Percentiles rank a stretch among this genome's conserved stretches.
These are phyloP conservation scores for Fusarium sp. DNA, from an alignment of 2,329 filamentous ascomycete species.

Conservation along the genomic window DNA sequence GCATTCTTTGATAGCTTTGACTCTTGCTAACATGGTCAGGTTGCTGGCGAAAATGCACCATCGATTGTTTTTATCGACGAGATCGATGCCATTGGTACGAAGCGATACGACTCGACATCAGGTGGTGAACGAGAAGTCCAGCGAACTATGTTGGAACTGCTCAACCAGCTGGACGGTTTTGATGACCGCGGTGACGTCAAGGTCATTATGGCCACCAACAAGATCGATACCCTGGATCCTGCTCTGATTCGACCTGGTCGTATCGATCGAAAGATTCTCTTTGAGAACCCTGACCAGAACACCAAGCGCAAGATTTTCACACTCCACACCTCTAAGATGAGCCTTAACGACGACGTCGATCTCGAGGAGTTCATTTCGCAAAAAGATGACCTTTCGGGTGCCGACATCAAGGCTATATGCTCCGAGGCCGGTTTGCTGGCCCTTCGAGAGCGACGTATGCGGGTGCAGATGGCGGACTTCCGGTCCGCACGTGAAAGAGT, in stretches of 20 bases:
- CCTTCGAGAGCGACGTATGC: slow-evolving; percentile 93
- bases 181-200: slow-evolving; percentile 99
- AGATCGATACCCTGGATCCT: slow-evolving; percentile 97
- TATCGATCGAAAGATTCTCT: slow-evolving; percentile 97
- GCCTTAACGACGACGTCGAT: slow-evolving; percentile 94
- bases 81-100: slow-evolving; percentile 98
- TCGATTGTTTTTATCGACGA: slow-evolving; percentile 99
- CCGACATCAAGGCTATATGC: slow-evolving; percentile 99
- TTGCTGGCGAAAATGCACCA: slow-evolving; percentile 94
- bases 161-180: slow-evolving; percentile 75
- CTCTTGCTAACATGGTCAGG: slow-evolving; percentile 60
- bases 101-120: slow-evolving; percentile 97
- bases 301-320: slow-evolving; percentile 98
- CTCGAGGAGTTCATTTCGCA: slow-evolving; percentile 98
- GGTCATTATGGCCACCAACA: slow-evolving; percentile 99
- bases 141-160: slow-evolving; percentile 59
- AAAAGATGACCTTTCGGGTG: slow-evolving; percentile 96
- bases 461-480: slow-evolving; percentile 99
- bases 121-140: slow-evolving; percentile 98
- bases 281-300: slow-evolving; percentile 80
- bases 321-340: slow-evolving; percentile 99
- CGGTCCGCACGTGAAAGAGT: slow-evolving; percentile 91
- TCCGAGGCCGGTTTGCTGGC: slow-evolving; percentile 96
- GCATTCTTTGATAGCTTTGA: not conserved
- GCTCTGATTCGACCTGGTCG: slow-evolving; percentile 95